phyloP scores from a whole-genome alignment of 2,329 filamentous ascomycete genomes.

The Fusarium sp. region DNA sequence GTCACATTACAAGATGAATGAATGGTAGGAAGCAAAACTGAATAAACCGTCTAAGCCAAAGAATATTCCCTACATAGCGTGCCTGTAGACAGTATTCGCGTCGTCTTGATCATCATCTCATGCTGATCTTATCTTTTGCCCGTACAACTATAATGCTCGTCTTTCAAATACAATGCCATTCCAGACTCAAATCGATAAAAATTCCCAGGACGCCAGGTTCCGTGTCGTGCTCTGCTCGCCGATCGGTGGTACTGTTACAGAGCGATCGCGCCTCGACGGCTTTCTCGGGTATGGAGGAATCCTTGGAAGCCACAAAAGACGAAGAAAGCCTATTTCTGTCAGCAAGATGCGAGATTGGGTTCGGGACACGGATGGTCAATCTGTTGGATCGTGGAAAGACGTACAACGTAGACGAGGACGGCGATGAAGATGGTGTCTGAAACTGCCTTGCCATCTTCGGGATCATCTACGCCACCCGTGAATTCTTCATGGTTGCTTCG shows the following conservation, averaged over 20 bases:
- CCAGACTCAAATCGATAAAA: constrained; percentile 40
- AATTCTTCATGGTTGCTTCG: constrained; percentile 83
- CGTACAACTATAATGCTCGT: constrained; percentile 14
- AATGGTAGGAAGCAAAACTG: constrained; percentile 12
- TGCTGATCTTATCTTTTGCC: background rate
- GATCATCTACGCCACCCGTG: constrained; percentile 77
- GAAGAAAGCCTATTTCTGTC: constrained; percentile 76
- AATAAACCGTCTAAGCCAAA: constrained; percentile 37
- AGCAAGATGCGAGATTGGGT: background rate
- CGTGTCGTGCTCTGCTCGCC: constrained; percentile 36
- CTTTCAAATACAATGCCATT: constrained; percentile 40
- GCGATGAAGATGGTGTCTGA: constrained; percentile 87
- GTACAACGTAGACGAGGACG: constrained; percentile 87
- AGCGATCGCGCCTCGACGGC: constrained; percentile 83
- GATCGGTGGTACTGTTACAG: constrained; percentile 55
- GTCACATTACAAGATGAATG: background rate
- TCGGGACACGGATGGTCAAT: background rate
- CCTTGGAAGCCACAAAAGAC: constrained; percentile 93
- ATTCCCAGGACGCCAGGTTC: constrained; percentile 43
- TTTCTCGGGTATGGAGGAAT: constrained; percentile 84
- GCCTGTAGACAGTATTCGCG: constrained; percentile 8
- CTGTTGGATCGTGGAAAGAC: constrained; percentile 48
- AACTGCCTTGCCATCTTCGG: constrained; percentile 78
- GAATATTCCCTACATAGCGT: constrained; percentile 35
- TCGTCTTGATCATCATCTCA: constrained; percentile 26